Conservation (phyloP, 192 early-diverging fungal species). For the Rhizophagus prolifer region DNA sequence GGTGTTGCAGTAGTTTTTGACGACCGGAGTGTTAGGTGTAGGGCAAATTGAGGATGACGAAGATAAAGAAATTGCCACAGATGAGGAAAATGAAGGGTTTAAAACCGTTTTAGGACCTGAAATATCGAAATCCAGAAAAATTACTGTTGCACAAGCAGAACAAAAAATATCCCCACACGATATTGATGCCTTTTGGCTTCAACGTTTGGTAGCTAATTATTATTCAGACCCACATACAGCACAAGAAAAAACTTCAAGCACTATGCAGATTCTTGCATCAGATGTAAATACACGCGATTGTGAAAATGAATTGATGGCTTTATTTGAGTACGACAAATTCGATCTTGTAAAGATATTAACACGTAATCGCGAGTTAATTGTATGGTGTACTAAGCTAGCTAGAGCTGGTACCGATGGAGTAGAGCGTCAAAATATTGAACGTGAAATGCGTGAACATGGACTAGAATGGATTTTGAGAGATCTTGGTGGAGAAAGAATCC, state of each 20-base stretch:
- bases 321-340: conserved; percentile 97
- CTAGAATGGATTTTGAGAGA: conserved; percentile 70
- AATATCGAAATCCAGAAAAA: conserved; percentile 45
- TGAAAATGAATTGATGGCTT: conserved; percentile 95
- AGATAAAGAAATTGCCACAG: conserved; percentile 48
- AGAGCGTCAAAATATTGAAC: conserved; percentile 55
- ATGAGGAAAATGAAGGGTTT: conserved; percentile 60
- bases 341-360: conserved; percentile 90
- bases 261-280: conserved; percentile 71
- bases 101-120: conserved; percentile 45
- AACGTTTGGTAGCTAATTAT: conserved; percentile 77
- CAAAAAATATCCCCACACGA: conserved; percentile 67
- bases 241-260: conserved; percentile 82
- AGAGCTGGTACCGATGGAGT: conserved; percentile 63
- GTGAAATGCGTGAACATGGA: conserved; percentile 70
- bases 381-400: conserved; percentile 89
- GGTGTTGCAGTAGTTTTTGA: conserved; percentile 97
- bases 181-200: conserved; percentile 97
- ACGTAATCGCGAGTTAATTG: conserved; percentile 82
- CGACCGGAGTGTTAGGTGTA: conserved; percentile 53
- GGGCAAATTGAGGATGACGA: conserved; percentile 50
- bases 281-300: conserved; percentile 74
- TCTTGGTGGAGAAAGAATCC: conserved; percentile 60
- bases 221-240: conserved; percentile 84
- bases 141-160: conserved; percentile 32